Evolutionary conservation across 768 basidiomycete genomes (phyloP).

Genomic region (Mycena capillaripes): DNA sequence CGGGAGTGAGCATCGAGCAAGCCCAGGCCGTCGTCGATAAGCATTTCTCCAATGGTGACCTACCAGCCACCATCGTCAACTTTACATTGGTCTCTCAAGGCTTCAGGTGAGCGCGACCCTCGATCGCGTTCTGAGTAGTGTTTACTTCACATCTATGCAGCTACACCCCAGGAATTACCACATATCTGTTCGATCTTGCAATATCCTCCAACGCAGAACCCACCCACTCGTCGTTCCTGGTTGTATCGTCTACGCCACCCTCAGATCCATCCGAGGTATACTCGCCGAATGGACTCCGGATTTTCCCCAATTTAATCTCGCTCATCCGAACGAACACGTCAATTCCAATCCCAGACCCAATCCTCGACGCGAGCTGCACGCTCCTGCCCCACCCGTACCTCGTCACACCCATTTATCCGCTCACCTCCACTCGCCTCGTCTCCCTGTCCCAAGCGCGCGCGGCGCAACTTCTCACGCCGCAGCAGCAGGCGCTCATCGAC

Average conservation of each 20-base stretch:
- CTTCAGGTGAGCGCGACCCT: slow-evolving; percentile 44
- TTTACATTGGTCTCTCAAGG: slow-evolving; percentile 37
- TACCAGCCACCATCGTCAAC: slow-evolving; percentile 37
- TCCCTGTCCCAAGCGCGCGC: slow-evolving; percentile 56
- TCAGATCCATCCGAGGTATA: slow-evolving; percentile 33
- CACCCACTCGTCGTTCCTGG: slow-evolving; percentile 47
- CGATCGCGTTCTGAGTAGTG: background rate
- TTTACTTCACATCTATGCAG: slow-evolving; percentile 31
- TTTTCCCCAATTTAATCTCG: slow-evolving; percentile 55
- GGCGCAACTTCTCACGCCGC: slow-evolving; percentile 49
- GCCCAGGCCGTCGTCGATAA: slow-evolving; percentile 47
- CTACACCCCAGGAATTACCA: slow-evolving; percentile 42
- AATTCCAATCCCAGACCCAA: slow-evolving; percentile 64
- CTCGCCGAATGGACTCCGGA: slow-evolving; percentile 53
- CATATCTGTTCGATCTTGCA: slow-evolving; percentile 45
- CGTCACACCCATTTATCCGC: slow-evolving; percentile 59
- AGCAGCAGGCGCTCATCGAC: slow-evolving; percentile 63
- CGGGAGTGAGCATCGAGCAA: slow-evolving; percentile 42
- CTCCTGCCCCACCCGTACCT: slow-evolving; percentile 66
- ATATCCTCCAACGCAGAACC: slow-evolving; percentile 32
- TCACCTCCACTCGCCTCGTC: slow-evolving; percentile 51
- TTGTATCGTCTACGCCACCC: slow-evolving; percentile 18
- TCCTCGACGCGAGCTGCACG: slow-evolving; percentile 62
- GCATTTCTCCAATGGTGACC: slow-evolving; percentile 35
- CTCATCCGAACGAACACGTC: slow-evolving; percentile 59